phyloP scores from a whole-genome alignment of 768 basidiomycete species.

The Holtermanniella nyarrowii region DNA sequence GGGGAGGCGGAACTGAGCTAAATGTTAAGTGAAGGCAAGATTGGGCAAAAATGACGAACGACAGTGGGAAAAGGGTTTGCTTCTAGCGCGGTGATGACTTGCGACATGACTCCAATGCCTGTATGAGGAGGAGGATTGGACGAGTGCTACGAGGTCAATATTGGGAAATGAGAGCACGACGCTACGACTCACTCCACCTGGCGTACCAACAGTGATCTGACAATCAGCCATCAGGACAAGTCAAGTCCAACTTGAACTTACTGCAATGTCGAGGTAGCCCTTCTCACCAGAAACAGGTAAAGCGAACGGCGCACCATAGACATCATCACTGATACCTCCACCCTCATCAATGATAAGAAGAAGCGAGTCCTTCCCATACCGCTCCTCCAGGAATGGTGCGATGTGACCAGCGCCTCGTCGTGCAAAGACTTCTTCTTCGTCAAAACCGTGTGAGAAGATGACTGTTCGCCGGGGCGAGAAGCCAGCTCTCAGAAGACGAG shows the following conservation, averaged over 20 bases:
- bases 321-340: conserved; percentile 21
- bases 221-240: neutral
- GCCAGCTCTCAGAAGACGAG: conserved; percentile 27
- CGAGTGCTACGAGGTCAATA: conserved; percentile 19
- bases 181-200: conserved; percentile 38
- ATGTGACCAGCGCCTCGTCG: conserved; percentile 34
- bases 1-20: conserved; percentile 34
- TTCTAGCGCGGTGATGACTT: conserved; percentile 25
- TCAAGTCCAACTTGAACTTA: conserved; percentile 6
- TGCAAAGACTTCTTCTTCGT: conserved; percentile 38
- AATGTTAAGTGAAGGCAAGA: too few species aligned
- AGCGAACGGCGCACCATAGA: conserved; percentile 30
- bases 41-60: conserved; percentile 6
- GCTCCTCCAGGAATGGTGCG: conserved; percentile 30
- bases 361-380: conserved; percentile 29
- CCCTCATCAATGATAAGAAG: conserved; percentile 37
- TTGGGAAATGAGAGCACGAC: too few species aligned
- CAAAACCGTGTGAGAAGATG: conserved; percentile 34
- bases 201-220: conserved; percentile 34
- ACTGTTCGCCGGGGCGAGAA: conserved; percentile 28
- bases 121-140: conserved; percentile 33
- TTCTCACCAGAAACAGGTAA: conserved; percentile 33
- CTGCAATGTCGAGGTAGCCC: conserved; percentile 34
- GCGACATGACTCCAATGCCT: conserved; percentile 35
- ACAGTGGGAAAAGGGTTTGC: conserved; percentile 30